A percentile compares a stretch with the other conserved stretches of the same genome.
Evolutionary conservation across 805 yeast genomes (phyloP).

Genomic region (Metschnikowia matae): DNA sequence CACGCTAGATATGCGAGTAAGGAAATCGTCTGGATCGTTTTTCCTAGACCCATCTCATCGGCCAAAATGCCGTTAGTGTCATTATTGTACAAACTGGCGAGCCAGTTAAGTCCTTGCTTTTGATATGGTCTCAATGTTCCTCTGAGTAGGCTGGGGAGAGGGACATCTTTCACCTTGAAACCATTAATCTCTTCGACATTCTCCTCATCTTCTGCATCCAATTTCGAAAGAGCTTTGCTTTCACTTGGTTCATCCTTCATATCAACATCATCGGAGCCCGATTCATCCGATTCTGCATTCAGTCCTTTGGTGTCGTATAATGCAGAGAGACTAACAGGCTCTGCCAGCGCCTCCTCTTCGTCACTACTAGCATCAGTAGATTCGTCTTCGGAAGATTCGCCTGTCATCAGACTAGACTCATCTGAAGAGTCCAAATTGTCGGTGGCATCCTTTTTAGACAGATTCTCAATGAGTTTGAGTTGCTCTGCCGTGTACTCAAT

Average conservation of each 20-base stretch:
- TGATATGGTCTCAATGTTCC: slow-evolving; percentile 89
- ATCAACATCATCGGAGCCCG: not conserved
- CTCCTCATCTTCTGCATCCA: slow-evolving; percentile 13
- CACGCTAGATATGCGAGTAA: slow-evolving; percentile 85
- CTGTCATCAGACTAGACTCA: slow-evolving; percentile 18
- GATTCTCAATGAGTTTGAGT: slow-evolving; percentile 24
- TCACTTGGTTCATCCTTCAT: not conserved
- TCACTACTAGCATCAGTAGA: not conserved
- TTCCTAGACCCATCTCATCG: slow-evolving; percentile 98
- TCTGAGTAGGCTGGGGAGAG: slow-evolving; percentile 68
- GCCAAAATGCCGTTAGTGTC: slow-evolving; percentile 96
- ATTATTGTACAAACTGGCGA: slow-evolving; percentile 87
- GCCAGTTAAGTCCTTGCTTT: slow-evolving; percentile 95
- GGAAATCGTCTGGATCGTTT: slow-evolving; percentile 93
- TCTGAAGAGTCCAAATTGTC: slow-evolving; percentile 19
- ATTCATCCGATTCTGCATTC: slow-evolving; percentile 1
- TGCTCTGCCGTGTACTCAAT: slow-evolving; percentile 34
- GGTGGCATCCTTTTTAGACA: slow-evolving; percentile 12
- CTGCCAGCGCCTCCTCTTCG: not conserved
- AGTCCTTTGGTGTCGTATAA: slow-evolving; percentile 4
- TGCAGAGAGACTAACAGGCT: slow-evolving; percentile 1
- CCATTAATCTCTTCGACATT: slow-evolving; percentile 38
- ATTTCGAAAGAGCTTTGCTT: not conserved
- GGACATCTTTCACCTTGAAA: slow-evolving; percentile 56
- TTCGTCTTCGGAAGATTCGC: slow-evolving; percentile 16